Conservation (phyloP, 163 green algal genomes). For the Chlamydomonas reinhardtii region DNA sequence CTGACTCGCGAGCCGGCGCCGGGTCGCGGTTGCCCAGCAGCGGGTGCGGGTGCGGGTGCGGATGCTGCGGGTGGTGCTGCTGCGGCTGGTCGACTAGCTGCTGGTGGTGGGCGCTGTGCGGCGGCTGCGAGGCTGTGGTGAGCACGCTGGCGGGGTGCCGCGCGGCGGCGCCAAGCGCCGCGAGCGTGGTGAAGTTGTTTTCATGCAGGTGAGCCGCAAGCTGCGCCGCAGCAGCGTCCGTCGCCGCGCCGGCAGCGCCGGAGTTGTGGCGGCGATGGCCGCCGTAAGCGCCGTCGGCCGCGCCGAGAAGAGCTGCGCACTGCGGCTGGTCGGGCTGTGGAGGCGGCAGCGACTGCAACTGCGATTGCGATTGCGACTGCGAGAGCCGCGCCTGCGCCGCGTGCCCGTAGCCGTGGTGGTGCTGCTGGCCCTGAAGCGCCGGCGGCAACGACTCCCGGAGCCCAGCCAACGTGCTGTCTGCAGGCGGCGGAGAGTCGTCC, state of each 20-base stretch:
- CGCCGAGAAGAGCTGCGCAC: neutral
- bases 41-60: neutral
- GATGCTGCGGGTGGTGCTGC: neutral
- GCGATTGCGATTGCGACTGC: neutral
- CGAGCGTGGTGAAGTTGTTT: conserved; percentile 21
- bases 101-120: neutral
- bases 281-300: neutral
- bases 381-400: neutral
- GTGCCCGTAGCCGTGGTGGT: neutral
- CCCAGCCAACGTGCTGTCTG: too few relatives aligned
- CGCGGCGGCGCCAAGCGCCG: neutral
- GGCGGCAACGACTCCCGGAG: too few relatives aligned
- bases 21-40: neutral
- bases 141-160: conserved; percentile 25
- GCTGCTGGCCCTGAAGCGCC: neutral
- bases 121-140: conserved; percentile 39
- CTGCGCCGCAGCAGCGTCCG: neutral
- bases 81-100: neutral
- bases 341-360: neutral
- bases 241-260: too few relatives aligned
- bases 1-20: neutral
- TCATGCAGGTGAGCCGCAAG: neutral
- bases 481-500: too few relatives aligned
- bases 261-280: neutral
- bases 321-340: neutral